A percentile compares a stretch with the other conserved stretches of the same genome.
phyloP scores from a whole-genome alignment of 208 protist species.

The Trypanosoma avium region DNA sequence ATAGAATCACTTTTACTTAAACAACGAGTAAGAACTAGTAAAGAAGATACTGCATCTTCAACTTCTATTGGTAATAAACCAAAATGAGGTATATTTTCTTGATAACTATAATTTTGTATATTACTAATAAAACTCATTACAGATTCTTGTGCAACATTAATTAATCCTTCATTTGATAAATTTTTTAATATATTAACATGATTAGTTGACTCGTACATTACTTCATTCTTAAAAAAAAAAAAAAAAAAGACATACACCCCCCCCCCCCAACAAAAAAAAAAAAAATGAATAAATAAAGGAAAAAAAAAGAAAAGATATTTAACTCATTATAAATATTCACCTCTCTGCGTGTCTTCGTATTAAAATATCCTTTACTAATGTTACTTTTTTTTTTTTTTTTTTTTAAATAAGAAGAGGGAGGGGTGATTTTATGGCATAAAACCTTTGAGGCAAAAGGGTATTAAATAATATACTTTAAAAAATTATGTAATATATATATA shows the following conservation, averaged over 20 bases:
- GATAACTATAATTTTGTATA: not conserved
- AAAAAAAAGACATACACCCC: slow-evolving; percentile 15
- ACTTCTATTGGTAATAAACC: slow-evolving; percentile 8
- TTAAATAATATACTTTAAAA: no score
- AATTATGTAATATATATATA: no score
- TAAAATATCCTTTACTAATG: no score
- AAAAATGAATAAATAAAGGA: slow-evolving; percentile 7
- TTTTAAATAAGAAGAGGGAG: no score
- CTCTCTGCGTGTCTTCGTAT: no score
- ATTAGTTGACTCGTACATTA: slow-evolving; percentile 5
- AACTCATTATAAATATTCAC: not conserved
- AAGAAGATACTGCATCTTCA: slow-evolving; percentile 9
- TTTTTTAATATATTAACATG: slow-evolving; percentile 11
- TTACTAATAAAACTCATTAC: slow-evolving; percentile 13
- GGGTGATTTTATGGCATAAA: no score
- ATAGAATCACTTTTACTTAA: slow-evolving; percentile 1
- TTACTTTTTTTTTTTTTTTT: no score
- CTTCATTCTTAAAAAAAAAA: slow-evolving; percentile 18
- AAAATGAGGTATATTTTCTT: not conserved
- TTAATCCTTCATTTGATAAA: slow-evolving; percentile 5
- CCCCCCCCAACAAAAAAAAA: not conserved
- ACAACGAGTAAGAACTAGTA: slow-evolving; percentile 13
- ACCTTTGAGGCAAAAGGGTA: no score
- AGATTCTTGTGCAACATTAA: slow-evolving; percentile 4
- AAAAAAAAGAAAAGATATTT: slow-evolving; percentile 18